These are phyloP conservation scores for Podospora comata DNA, from an alignment of 495 filamentous ascomycete genomes.

Conservation along the genomic window DNA sequence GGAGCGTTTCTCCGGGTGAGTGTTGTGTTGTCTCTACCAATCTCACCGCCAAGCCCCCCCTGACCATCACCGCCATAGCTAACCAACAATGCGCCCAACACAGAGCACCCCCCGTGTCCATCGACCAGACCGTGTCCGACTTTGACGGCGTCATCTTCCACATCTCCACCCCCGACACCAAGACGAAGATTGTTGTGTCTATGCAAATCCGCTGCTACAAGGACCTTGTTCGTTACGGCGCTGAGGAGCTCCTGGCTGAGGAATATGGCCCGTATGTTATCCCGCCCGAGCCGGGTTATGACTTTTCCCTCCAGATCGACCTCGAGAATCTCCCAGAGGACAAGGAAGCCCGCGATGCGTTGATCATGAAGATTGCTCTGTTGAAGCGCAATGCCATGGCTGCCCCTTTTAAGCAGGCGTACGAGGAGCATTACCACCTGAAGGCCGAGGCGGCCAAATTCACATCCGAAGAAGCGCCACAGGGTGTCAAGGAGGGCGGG, in stretches of 20 bases:
- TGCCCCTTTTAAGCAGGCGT: constrained; percentile 93
- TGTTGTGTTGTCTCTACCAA: constrained; percentile 15
- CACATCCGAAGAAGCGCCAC: constrained; percentile 84
- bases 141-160: constrained; percentile 98
- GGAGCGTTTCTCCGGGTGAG: constrained; percentile 88
- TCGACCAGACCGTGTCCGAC: constrained; percentile 97
- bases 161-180: constrained; percentile 89
- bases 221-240: constrained; percentile 89
- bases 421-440: constrained; percentile 83
- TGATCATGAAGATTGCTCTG: constrained; percentile 80
- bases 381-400: constrained; percentile 98
- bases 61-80: not conserved
- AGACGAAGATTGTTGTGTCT: constrained; percentile 88
- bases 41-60: not conserved
- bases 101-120: constrained; percentile 77
- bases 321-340: constrained; percentile 79
- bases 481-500: constrained; percentile 81
- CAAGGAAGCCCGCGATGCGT: constrained; percentile 73
- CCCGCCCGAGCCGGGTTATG: constrained; percentile 80
- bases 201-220: constrained; percentile 90
- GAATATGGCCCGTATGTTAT: constrained; percentile 95
- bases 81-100: constrained; percentile 12
- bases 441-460: constrained; percentile 85
- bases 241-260: constrained; percentile 81
- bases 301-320: constrained; percentile 89